Conservation (phyloP, 345 rosid genomes). For the Xanthoceras sorbifolium region DNA sequence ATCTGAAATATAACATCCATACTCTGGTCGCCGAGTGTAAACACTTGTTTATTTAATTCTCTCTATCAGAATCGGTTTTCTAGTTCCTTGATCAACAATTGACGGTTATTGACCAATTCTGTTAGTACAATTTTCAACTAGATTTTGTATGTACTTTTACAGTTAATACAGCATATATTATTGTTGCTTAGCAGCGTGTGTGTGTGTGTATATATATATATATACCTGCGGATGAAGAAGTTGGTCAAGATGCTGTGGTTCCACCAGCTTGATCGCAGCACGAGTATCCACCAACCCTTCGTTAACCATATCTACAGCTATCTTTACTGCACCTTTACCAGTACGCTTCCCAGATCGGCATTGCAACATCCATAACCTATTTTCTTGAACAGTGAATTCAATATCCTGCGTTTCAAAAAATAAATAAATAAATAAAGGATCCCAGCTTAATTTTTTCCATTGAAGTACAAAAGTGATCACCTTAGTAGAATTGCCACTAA, state of each 20-base stretch:
- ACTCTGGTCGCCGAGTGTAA: background rate
- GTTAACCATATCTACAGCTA: slow-evolving; percentile 85
- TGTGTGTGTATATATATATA: no score
- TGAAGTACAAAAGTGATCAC: background rate
- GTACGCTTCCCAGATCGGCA: slow-evolving; percentile 92
- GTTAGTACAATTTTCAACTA: no score
- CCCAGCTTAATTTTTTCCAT: background rate
- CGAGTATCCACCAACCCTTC: slow-evolving; percentile 78
- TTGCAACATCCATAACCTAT: slow-evolving; percentile 96
- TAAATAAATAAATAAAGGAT: background rate
- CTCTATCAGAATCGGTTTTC: background rate
- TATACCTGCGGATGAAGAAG: slow-evolving; percentile 94
- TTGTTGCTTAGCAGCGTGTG: background rate
- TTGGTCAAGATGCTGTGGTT: slow-evolving; percentile 87
- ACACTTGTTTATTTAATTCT: background rate
- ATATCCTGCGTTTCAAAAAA: slow-evolving; percentile 58
- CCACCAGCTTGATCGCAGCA: slow-evolving; percentile 74
- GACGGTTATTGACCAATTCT: background rate
- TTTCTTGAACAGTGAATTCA: slow-evolving; percentile 96
- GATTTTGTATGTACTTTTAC: background rate
- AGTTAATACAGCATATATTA: background rate
- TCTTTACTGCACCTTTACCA: slow-evolving; percentile 87
- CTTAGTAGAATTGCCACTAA: background rate
- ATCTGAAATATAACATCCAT: background rate
- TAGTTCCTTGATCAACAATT: background rate